These are phyloP conservation scores for Apostasia ramifera DNA, from an alignment of 106 monocot species.

Conservation along the genomic window DNA sequence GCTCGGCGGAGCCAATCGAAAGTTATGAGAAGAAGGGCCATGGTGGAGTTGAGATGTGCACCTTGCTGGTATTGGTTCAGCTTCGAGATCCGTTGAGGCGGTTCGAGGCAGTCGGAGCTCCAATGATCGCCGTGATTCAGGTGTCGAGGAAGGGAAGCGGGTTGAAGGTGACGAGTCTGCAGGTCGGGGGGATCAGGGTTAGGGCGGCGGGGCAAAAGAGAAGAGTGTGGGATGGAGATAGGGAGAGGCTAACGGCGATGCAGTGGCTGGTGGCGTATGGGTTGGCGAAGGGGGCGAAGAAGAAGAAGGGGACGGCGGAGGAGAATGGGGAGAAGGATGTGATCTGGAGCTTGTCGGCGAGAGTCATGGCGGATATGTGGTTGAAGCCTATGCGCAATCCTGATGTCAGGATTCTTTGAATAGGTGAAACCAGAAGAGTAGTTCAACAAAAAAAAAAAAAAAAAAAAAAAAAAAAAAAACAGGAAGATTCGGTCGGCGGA, in stretches of 20 bases:
- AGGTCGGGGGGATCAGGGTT: slow-evolving; percentile 59
- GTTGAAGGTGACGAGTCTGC: slow-evolving; percentile 64
- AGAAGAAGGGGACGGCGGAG: not conserved
- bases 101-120: slow-evolving; percentile 71
- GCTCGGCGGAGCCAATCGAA: slow-evolving; percentile 23
- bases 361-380: slow-evolving; percentile 92
- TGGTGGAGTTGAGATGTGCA: slow-evolving; percentile 6
- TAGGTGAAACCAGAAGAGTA: not conserved
- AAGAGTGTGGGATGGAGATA: slow-evolving; percentile 54
- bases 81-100: slow-evolving; percentile 65
- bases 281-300: slow-evolving; percentile 24
- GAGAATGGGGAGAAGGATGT: slow-evolving; percentile 18
- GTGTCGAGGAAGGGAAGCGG: slow-evolving; percentile 28
- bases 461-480: too few species aligned
- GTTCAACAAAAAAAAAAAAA: too few species aligned
- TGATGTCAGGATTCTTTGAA: slow-evolving; percentile 51
- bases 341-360: slow-evolving; percentile 77
- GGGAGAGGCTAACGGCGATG: slow-evolving; percentile 69
- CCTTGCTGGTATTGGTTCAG: slow-evolving; percentile 49
- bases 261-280: slow-evolving; percentile 87
- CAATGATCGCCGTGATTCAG: slow-evolving; percentile 47
- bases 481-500: too few species aligned
- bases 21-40: slow-evolving; percentile 21
- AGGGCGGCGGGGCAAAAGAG: slow-evolving; percentile 18
- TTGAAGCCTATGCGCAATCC: slow-evolving; percentile 75